Percentiles rank a stretch among this genome's conserved stretches.
These are phyloP conservation scores for Annulohypoxylon nitens DNA, from an alignment of 495 filamentous ascomycete genomes.

Conservation along the genomic window DNA sequence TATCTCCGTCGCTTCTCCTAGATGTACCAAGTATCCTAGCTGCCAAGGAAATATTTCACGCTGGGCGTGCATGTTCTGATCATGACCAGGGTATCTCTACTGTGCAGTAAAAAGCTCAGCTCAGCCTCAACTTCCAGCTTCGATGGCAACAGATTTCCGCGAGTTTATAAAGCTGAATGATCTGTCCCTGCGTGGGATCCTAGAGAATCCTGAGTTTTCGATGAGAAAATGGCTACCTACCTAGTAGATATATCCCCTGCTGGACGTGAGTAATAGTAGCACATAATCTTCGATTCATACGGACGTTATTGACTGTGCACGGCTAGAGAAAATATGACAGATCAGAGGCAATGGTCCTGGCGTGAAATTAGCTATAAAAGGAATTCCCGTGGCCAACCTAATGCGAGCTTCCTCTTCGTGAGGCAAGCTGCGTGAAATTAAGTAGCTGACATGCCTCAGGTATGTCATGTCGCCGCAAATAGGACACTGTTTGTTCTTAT, in stretches of 20 bases:
- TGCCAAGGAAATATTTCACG: not conserved
- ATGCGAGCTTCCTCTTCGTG: slow-evolving; percentile 44
- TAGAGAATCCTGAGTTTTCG: not conserved
- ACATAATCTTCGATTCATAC: slow-evolving; percentile 25
- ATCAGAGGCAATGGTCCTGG: slow-evolving; percentile 38
- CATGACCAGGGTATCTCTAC: not conserved
- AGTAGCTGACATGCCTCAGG: slow-evolving; percentile 6
- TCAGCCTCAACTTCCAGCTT: slow-evolving; percentile 23
- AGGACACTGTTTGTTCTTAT: slow-evolving; percentile 37
- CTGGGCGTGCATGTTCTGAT: not conserved
- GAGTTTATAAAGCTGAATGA: not conserved
- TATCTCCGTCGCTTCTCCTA: slow-evolving; percentile 24
- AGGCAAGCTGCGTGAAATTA: slow-evolving; percentile 49
- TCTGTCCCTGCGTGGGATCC: not conserved
- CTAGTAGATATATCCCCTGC: not conserved
- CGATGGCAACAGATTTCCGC: not conserved
- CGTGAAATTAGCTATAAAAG: slow-evolving; percentile 23
- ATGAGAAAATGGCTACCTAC: not conserved
- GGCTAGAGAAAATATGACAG: slow-evolving; percentile 47
- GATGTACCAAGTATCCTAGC: not conserved
- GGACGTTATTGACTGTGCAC: slow-evolving; percentile 4
- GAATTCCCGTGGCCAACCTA: slow-evolving; percentile 42
- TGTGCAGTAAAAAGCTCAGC: not conserved
- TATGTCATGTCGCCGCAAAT: slow-evolving; percentile 27
- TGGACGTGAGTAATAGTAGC: slow-evolving; percentile 18